These are phyloP conservation scores for Teratosphaeria nubilosa DNA, from an alignment of 2,329 filamentous ascomycete species.

Conservation along the genomic window DNA sequence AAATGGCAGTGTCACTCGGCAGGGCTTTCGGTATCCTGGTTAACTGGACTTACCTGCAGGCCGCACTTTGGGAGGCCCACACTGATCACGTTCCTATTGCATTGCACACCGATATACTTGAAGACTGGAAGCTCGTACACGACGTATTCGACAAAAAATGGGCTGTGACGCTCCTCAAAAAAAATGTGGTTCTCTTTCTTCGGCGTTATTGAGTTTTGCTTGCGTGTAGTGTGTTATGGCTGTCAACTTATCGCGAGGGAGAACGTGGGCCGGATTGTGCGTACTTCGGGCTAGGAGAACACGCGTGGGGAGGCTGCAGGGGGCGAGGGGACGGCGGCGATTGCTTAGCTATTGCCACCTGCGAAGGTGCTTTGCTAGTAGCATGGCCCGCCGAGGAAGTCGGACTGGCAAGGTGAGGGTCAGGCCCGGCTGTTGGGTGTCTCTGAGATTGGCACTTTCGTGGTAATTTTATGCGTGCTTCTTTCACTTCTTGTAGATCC, in stretches of 20 bases:
- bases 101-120: neutral
- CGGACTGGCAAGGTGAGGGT: neutral
- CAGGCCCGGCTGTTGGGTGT: neutral
- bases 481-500: neutral
- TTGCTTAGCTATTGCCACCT: neutral
- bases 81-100: neutral
- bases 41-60: neutral
- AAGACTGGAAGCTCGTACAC: neutral
- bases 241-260: neutral
- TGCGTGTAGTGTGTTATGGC: neutral
- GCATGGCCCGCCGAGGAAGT: neutral
- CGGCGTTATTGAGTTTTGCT: neutral
- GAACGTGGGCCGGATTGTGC: neutral
- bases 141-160: neutral
- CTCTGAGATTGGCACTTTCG: neutral
- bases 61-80: neutral
- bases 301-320: neutral
- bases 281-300: neutral
- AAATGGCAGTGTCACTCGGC: constrained; percentile 31
- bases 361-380: neutral
- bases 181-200: neutral
- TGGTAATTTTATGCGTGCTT: neutral
- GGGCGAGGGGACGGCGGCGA: neutral
- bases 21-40: constrained; percentile 22
- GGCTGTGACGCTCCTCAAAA: neutral